These are phyloP conservation scores for Candida buenavistaensis DNA, from an alignment of 1,139 yeast species.

Conservation along the genomic window DNA sequence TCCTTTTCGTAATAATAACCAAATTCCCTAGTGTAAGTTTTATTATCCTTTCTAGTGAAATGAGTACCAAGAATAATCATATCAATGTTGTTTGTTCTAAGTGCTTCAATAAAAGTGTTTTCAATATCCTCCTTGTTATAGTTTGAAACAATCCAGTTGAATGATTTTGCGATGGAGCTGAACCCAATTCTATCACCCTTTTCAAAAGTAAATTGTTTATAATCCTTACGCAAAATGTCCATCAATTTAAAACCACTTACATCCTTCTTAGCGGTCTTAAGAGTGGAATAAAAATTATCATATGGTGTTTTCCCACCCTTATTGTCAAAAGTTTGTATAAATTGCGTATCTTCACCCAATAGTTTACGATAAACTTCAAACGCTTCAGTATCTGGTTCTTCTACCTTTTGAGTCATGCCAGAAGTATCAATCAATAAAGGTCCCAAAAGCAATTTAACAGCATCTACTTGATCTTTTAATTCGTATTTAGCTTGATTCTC, in stretches of 20 bases:
- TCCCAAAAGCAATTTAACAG: slow-evolving; percentile 53
- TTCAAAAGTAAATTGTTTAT: slow-evolving; percentile 64
- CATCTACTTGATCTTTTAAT: slow-evolving; percentile 24
- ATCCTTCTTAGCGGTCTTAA: slow-evolving; percentile 62
- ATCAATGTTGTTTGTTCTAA: slow-evolving; percentile 46
- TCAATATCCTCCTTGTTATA: slow-evolving; percentile 35
- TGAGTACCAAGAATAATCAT: slow-evolving; percentile 64
- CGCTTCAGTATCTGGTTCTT: slow-evolving; percentile 52
- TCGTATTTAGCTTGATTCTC: slow-evolving; percentile 17
- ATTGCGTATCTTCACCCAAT: slow-evolving; percentile 4
- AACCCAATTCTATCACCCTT: slow-evolving; percentile 59
- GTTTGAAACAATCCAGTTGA: slow-evolving; percentile 52
- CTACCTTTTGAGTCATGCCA: slow-evolving; percentile 60
- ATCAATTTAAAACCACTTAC: slow-evolving; percentile 55
- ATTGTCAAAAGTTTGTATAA: slow-evolving; percentile 2
- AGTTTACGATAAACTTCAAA: slow-evolving; percentile 32
- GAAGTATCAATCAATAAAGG: slow-evolving; percentile 77
- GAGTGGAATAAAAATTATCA: slow-evolving; percentile 30
- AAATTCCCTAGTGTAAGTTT: slow-evolving; percentile 58
- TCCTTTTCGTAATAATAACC: slow-evolving; percentile 33
- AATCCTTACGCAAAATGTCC: slow-evolving; percentile 78
- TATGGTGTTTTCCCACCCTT: neutral
- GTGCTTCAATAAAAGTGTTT: slow-evolving; percentile 35
- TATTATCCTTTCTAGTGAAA: slow-evolving; percentile 41
- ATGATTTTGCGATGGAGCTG: slow-evolving; percentile 68